These are phyloP conservation scores for Limnomonas spitsbergensis DNA, from an alignment of 139 green algal genomes.

Conservation along the genomic window DNA sequence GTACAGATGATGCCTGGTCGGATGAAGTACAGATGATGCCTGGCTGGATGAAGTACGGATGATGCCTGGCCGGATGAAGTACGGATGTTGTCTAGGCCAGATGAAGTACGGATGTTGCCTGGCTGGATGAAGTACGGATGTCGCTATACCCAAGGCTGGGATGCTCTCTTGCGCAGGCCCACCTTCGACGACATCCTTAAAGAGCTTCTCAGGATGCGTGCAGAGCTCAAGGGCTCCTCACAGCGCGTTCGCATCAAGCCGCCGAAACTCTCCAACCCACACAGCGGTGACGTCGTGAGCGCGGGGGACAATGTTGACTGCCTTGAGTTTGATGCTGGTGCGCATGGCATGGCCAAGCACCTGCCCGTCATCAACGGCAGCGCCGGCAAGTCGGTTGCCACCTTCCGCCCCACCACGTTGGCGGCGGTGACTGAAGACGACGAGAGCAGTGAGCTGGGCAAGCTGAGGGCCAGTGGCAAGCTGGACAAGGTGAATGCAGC, in stretches of 20 bases:
- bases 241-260: not conserved
- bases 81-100: not conserved
- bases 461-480: too few relatives aligned
- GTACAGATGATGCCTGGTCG: not conserved
- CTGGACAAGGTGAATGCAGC: too few relatives aligned
- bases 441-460: not conserved
- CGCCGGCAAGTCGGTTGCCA: not conserved
- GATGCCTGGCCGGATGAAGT: not conserved
- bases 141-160: not conserved
- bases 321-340: not conserved
- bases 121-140: not conserved
- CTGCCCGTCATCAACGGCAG: not conserved
- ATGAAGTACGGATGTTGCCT: not conserved
- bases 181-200: slow-evolving; percentile 3
- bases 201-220: not conserved
- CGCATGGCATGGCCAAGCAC: not conserved
- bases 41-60: not conserved
- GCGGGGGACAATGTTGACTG: not conserved
- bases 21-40: not conserved
- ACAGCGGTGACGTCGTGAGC: not conserved
- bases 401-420: not conserved
- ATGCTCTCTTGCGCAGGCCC: slow-evolving; percentile 8
- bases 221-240: not conserved
- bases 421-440: not conserved
- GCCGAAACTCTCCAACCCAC: not conserved